Evolutionary conservation across 108 stramenopile genomes (phyloP), one percentile per base, ranked within the genome.

Genomic region (Ochromonas danica): DNA sequence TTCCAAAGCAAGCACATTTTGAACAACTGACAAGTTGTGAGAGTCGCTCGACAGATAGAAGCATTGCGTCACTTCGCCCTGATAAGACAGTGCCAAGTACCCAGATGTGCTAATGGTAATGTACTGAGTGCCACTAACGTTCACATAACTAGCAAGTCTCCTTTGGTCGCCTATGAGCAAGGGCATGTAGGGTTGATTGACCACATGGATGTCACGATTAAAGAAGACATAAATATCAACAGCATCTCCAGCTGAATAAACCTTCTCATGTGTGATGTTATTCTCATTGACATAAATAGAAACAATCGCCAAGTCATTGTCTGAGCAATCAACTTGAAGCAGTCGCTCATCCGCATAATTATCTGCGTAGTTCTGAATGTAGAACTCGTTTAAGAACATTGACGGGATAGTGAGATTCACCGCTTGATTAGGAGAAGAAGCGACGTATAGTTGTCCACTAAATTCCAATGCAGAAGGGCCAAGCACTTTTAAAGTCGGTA

Each of bases 121-220:
- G 43, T 41, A 75, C 40, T 75, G 72, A 38, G 28, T 60, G 40
- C 27, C 10, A 22, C 45, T 57, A 6, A 75, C 72, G 31, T 75
- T 75, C 40, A 75, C 40, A 22, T 14, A 75, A 67, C 10, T 67
- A 31, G 63, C 63, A 22, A 42, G 41, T n/a, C n/a, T n/a, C n/a
- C n/a, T n/a, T 14, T 70, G 6, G 22, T 42, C 67, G 22, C 22
- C 67, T 14, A 70, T 40, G 22, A 22, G 6, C 22, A 70, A 40
- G 22, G 22, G 6, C 14, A 42, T 42, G 6, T 6, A 38, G 22
- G 41, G 36, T 22, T 70, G 40, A 70, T 22, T 22, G 22, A 42
- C 36, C 6, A 70, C 67, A 40, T 6, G 22, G 14, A 70, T 22
- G 6, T 6, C 67, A 6, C 67, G 6, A 6, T 70, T 22, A 70